Evolutionary conservation across 1,284 basidiomycete genomes (phyloP), one percentile per base, ranked within the genome.

Genomic region (Crepidotus sp.): DNA sequence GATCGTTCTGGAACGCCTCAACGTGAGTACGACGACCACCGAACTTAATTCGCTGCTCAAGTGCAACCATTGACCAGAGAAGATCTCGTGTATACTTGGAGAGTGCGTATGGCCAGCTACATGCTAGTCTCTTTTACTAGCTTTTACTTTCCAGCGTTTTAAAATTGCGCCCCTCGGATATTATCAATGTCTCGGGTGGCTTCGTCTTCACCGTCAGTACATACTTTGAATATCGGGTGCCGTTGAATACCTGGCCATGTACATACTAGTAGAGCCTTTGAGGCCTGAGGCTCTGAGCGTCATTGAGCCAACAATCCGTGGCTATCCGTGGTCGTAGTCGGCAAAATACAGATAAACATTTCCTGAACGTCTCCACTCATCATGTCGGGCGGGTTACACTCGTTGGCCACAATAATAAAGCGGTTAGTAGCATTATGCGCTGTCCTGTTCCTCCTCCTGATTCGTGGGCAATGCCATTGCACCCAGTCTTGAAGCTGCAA

Each of bases 401-500:
- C 82, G 27, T 67, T 87, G 36, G 78, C 79, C 26, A 87, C 83
- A n/a, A 80, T 86, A 51, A 81, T 86, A 59, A 87, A 86, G 64
- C 76, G 90, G 90, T 89, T 59, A 46, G 74, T 63, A 24, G 45
- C 14, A 11, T 40, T 32, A 15, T 26, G 22, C 35, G 42, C 42
- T 41, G 32, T 40, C 19, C 24, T n/a, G 26, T 25, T 45, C 15
- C 21, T 34, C 19, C 40, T 43, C 34, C 33, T 39, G 25, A 41
- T 25, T 32, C 24, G 36, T 52, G 40, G 36, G 34, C 36, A 41
- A 37, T 54, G 37, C 55, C 53, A 38, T 46, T 38, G 35, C 54
- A 39, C 49, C 19, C 56, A 88, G 88, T 51, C 74, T 91, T 42
- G 87, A 95, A 72, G 95, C 96, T 35, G 91, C 92, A 2, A 94